Evolutionary conservation across 2,329 filamentous ascomycete species (phyloP).

Genomic region (Harringtonia aguacate): DNA sequence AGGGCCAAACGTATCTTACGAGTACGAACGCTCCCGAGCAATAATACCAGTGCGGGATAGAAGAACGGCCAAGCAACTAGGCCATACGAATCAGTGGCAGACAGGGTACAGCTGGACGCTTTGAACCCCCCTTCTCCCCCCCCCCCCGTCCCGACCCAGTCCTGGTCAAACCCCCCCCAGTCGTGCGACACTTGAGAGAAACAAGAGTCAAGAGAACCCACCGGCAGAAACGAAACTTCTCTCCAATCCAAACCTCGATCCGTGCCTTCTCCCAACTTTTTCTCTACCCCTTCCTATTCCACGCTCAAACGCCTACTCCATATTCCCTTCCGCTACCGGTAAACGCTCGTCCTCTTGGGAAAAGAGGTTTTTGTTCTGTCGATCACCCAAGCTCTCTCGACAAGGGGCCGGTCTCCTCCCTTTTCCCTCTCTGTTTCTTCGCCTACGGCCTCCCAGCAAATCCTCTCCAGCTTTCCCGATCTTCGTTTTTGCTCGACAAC

Average conservation of each 20-base stretch:
- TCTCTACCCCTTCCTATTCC: conserved; percentile 16
- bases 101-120: background rate
- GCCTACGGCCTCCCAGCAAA: background rate
- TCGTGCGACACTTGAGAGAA: conserved; percentile 1
- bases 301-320: conserved; percentile 5
- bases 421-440: conserved; percentile 9
- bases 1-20: no score
- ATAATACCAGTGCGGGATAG: no score
- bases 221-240: background rate
- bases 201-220: background rate
- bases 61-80: no score
- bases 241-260: background rate
- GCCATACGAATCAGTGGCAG: no score
- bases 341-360: conserved; percentile 16
- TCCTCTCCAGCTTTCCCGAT: background rate
- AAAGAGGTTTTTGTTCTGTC: conserved; percentile 21
- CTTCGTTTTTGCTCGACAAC: background rate
- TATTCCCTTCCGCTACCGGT: conserved; percentile 8
- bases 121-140: background rate
- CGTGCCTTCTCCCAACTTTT: conserved; percentile 1
- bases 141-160: background rate
- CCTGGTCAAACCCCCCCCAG: background rate
- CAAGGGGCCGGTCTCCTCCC: conserved; percentile 22
- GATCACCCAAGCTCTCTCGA: conserved; percentile 21
- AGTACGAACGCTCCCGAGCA: no score